Evolutionary conservation across 1,139 yeast genomes (phyloP), one percentile per base, ranked within the genome.

Genomic region (Dujonia santamariae): DNA sequence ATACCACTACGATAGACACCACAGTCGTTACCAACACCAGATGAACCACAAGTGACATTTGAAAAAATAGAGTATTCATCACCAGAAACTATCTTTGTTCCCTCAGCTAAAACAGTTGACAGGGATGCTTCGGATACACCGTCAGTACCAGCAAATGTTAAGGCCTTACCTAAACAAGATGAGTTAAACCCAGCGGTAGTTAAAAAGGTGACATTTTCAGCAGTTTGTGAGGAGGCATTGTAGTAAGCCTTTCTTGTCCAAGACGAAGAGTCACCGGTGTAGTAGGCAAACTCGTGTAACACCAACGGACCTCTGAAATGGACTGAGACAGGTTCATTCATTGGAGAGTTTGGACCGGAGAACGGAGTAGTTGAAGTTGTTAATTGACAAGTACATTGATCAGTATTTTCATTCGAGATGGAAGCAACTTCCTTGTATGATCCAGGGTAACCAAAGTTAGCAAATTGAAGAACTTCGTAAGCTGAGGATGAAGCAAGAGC

Each of bases 241-340:
- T 75, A 90, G 72, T 81, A 85, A 4, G 95, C 79, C 34, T 62
- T 56, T 64, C 95, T 78, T 33, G 60, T 49, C 96, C 96, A 90
- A 19, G 13, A 13, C 22, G 67, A 53, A 25, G 83, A 47, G 72
- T 86, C 45, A 12, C 46, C 50, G 2, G 70, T 48, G 46, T 66
- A 67, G 25, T 56, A 63, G 47, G 88, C 97, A 54, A 92, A 87
- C 61, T 85, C 85, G 51, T 71, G 64, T 54, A 90, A 74, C 40
- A 75, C 70, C 46, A 92, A 59, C 22, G 97, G 98, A 38, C 97
- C 98, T 63, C 97, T 80, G 71, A 90, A 86, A 61, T 90, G 97
- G 38, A 92, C 85, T 13, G 96, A 81, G 35, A 90, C 67, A 58
- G 87, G 96, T 63, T 87, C 95, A 61, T 87, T 79, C 41, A 90